Base-by-base conservation (phyloP, 2,329 filamentous ascomycete species). In the Chalara sp. region DNA sequence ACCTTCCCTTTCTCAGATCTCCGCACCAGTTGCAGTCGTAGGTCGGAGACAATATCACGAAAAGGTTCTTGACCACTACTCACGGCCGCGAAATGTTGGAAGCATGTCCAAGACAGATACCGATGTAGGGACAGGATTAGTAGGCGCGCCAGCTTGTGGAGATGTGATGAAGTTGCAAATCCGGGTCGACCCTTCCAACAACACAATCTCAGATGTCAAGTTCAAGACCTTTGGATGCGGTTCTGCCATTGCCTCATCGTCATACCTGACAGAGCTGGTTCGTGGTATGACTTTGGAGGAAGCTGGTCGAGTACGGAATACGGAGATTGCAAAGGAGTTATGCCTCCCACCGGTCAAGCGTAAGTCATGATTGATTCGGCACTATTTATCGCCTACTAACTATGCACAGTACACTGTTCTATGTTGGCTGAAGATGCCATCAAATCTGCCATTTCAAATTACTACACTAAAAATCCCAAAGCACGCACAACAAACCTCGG, bases 211-310 rank as follows among this genome's bases (percentile, higher is more conserved):
- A 62, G 92, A 96, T 63, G 91, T 95, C 68, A 93, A 95, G 73
- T 96, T 96, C 81, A 96, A 96, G 83, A 96, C 91, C 0, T 96
- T 96, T 67, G 91, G 91, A 47, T 96, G 91, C 68, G 91, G 91
- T 50, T 90, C 85, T 32, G 93, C 93, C 58, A 99, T 99, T 70
- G 93, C 93, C 42, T 92, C 87, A 57, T 95, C 87, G 53, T 93
- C 87, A 66, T 99, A 99, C 68, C 73, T 99, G 63, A 99, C 93
- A 6, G 90, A 96, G 72, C 76, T 99, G 53, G 91, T 99, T 56
- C 82, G 89, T 57, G 93, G 93, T 54, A 99, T 97, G 92, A 95
- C 86, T 11, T 72, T 99, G 59, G 93, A 99, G 63, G 89, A 99
- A 68, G 93, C 95, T 33, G 84, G 84, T 49, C 86, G 87, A 73